Percentiles rank a stretch among this genome's conserved stretches.
phyloP scores from a whole-genome alignment of 2,329 filamentous ascomycete species.

The Raffaelea arxii region DNA sequence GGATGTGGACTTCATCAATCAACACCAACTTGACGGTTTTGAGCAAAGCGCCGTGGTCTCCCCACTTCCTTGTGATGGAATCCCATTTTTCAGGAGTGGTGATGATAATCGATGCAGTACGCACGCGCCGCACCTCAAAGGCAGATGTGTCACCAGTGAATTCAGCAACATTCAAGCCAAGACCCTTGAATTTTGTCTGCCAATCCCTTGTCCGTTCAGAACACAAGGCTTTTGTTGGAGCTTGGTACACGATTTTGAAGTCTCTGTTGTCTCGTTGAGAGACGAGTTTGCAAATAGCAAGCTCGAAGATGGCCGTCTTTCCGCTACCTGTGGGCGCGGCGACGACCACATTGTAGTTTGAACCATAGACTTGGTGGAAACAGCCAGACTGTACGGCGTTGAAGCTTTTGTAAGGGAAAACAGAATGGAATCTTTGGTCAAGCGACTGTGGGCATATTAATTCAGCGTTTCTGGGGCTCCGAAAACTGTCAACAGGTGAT shows the following conservation, averaged over 20 bases:
- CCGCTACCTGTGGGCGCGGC: conserved; percentile 78
- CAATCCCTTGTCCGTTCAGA: conserved; percentile 69
- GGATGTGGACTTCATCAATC: conserved; percentile 80
- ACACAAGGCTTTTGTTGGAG: conserved; percentile 76
- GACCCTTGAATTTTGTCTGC: conserved; percentile 59
- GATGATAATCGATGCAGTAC: conserved; percentile 70
- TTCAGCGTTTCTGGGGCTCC: conserved; percentile 7
- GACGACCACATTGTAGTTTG: conserved; percentile 67
- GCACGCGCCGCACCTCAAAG: conserved; percentile 55
- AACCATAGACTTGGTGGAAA: conserved; percentile 55
- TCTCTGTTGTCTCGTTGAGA: conserved; percentile 42
- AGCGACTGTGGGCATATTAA: conserved; percentile 42
- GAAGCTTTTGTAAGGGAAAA: conserved; percentile 68
- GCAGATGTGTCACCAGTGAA: conserved; percentile 73
- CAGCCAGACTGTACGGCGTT: conserved; percentile 79
- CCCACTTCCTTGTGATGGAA: conserved; percentile 79
- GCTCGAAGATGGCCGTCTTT: conserved; percentile 72
- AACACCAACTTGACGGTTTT: conserved; percentile 69
- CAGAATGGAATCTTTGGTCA: conserved; percentile 50
- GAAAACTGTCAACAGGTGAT: neutral
- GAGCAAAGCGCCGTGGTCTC: conserved; percentile 66
- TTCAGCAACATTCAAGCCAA: conserved; percentile 63
- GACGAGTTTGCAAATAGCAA: conserved; percentile 68
- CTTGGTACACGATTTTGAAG: conserved; percentile 79
- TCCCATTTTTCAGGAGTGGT: conserved; percentile 92